A percentile compares a stretch with the other conserved stretches of the same genome.
Conservation (phyloP, 257 asterid species). For the Solanum dulcamara region DNA sequence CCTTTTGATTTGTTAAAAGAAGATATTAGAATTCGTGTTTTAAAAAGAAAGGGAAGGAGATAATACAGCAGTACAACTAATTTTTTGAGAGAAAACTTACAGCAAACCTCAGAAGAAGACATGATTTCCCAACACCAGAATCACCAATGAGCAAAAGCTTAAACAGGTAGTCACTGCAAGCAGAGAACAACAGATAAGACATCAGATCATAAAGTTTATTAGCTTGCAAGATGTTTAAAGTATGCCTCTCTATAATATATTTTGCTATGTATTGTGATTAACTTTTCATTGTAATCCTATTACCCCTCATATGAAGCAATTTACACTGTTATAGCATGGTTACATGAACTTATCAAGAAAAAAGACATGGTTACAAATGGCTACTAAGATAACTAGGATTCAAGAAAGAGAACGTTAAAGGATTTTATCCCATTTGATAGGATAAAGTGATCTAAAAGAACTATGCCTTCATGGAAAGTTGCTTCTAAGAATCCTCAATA, state of each 20-base stretch:
- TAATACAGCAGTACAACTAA: not conserved
- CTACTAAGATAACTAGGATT: not conserved
- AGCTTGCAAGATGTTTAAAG: not conserved
- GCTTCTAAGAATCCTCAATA: not conserved
- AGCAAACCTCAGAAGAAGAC: slow-evolving; percentile 2
- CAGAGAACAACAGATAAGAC: not conserved
- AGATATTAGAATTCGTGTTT: not conserved
- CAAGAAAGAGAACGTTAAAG: not conserved
- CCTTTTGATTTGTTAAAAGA: not conserved
- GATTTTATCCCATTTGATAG: not conserved
- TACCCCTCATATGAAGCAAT: not conserved
- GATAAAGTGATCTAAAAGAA: not conserved
- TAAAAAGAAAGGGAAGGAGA: not conserved
- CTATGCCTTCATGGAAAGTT: not conserved
- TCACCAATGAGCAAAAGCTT: slow-evolving; percentile 1
- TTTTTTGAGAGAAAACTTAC: not conserved
- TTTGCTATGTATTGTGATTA: not conserved
- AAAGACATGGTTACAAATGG: not conserved
- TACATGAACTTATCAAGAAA: not conserved
- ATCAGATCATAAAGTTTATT: not conserved
- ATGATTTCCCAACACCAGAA: slow-evolving; percentile 4
- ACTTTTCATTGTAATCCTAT: not conserved
- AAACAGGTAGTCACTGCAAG: slow-evolving; percentile 1
- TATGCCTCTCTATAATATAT: not conserved
- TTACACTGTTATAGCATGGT: not conserved